phyloP scores from a whole-genome alignment of 208 protist genomes.

The Leishmania amazonensis region DNA sequence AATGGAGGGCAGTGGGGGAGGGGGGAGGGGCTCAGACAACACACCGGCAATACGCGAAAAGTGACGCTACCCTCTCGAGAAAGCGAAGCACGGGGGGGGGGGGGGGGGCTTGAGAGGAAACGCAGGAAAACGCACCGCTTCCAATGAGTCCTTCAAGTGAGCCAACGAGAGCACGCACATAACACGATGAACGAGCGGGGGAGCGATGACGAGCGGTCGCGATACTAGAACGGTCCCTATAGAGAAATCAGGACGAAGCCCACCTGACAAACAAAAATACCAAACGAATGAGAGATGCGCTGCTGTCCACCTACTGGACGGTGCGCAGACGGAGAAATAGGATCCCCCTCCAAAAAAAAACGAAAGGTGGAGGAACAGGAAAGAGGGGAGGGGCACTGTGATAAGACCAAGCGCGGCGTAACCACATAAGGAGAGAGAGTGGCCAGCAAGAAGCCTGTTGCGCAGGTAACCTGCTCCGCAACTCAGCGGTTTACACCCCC shows the following conservation, averaged over 20 bases:
- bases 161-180: neutral
- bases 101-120: neutral
- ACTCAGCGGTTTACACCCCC: neutral
- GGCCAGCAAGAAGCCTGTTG: neutral
- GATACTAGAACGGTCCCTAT: neutral
- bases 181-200: neutral
- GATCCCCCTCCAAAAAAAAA: neutral
- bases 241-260: no score
- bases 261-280: no score
- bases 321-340: no score
- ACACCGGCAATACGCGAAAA: neutral
- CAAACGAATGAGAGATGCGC: no score
- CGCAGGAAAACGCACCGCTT: neutral
- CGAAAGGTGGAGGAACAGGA: neutral
- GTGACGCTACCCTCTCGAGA: no score
- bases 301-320: no score
- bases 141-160: neutral
- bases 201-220: neutral
- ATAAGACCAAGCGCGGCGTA: neutral
- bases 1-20: neutral
- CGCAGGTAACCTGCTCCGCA: neutral
- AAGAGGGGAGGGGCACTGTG: neutral
- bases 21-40: neutral
- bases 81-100: neutral
- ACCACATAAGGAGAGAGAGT: neutral